Percentiles rank a stretch among this genome's conserved stretches.
These are phyloP conservation scores for Sphaerostilbella broomeana DNA, from an alignment of 2,329 filamentous ascomycete genomes.

Conservation along the genomic window DNA sequence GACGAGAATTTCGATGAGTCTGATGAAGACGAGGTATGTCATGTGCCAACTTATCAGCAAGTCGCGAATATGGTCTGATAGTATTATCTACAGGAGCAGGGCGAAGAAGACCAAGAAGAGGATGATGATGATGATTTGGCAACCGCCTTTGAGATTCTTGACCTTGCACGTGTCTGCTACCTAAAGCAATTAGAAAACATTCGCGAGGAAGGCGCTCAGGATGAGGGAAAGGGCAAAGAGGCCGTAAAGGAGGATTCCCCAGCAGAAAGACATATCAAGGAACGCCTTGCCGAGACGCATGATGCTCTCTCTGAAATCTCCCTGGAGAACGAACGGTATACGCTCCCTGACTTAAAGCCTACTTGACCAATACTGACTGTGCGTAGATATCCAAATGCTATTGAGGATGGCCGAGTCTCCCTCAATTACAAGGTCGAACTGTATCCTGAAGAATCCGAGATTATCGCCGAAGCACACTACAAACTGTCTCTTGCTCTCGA, in stretches of 20 bases:
- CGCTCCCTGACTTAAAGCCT: background rate
- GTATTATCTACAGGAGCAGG: constrained; percentile 32
- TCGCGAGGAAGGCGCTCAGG: constrained; percentile 24
- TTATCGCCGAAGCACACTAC: constrained; percentile 91
- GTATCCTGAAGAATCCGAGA: constrained; percentile 71
- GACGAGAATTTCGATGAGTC: constrained; percentile 89
- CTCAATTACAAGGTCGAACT: constrained; percentile 73
- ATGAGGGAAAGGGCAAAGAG: constrained; percentile 38
- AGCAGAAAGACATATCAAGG: constrained; percentile 58
- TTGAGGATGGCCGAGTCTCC: constrained; percentile 71
- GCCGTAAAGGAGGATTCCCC: constrained; percentile 34
- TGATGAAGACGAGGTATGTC: constrained; percentile 61
- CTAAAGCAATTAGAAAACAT: constrained; percentile 45
- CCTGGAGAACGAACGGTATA: constrained; percentile 82
- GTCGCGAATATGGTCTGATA: too few relatives aligned
- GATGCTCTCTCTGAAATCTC: constrained; percentile 93
- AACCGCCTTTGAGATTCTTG: constrained; percentile 77
- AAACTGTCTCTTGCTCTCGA: constrained; percentile 93
- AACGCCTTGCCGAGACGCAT: constrained; percentile 85
- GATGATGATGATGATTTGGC: constrained; percentile 68
- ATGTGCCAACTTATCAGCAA: constrained; percentile 5
- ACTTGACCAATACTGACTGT: constrained; percentile 8
- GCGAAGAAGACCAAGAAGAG: constrained; percentile 44
- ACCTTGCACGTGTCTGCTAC: constrained; percentile 65
- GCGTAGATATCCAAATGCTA: constrained; percentile 70